Base-by-base conservation (phyloP, 2,329 filamentous ascomycete species). In the Fusarium subglutinans region DNA sequence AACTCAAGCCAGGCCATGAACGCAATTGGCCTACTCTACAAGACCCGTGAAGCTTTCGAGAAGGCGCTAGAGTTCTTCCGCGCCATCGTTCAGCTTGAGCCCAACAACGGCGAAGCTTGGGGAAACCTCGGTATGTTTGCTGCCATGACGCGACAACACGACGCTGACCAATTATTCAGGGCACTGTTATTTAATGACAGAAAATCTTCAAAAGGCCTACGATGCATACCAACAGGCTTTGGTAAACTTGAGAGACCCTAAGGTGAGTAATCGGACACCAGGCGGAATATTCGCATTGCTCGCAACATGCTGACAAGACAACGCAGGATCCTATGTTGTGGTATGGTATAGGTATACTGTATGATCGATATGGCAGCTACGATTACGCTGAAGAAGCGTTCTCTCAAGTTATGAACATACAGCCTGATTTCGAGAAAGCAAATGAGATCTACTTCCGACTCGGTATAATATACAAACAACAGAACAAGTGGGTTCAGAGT, bases 391-490 rank as follows among this genome's bases (percentile, higher is more conserved):
- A 98, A 82, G 96, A 98, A 81, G 96, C 96, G 10, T 98, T 98
- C 81, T 98, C 96, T 5, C 94, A 98, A 80, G 96, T 99, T 72
- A 98, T 99, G 96, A 93, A 94, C 77, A 98, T 99, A 92, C 93
- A 98, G 79, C 96, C 96, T 9, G 92, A 95, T 77, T 98, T 98
- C 77, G 96, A 99, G 80, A 99, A 99, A 88, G 95, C 96, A 65
- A 98, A 98, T 80, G 96, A 99, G 82, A 98, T 99, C 61, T 99
- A 98, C 83, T 99, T 99, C 84, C 91, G 96, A 35, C 89, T 99
- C 14, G 96, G 96, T n/a, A 99, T 99, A 85, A 98, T 99, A 75
- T 98, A 98, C 87, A 99, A 99, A 83, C 96, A 98, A 80, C 96
- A 98, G 81, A 92, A 95, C 71, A 98, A 98, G 82, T 99, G 95